Conservation (phyloP, 2,329 filamentous ascomycete genomes). For the Shiraia bambusicola region DNA sequence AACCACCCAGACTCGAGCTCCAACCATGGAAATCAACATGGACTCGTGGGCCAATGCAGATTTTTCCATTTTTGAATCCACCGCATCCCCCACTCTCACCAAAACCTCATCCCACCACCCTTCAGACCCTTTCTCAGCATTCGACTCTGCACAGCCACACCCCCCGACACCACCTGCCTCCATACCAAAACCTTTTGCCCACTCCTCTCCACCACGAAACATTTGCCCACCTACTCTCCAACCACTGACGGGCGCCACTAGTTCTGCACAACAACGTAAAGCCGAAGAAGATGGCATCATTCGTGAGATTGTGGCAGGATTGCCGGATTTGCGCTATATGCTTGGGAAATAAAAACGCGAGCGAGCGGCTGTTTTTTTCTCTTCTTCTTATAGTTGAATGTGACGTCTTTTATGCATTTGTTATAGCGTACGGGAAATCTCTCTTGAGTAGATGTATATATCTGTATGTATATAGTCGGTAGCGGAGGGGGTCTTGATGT, state of each 20-base stretch:
- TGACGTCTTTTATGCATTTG: no score
- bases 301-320: conserved; percentile 22
- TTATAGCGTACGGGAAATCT: no score
- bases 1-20: conserved; percentile 7
- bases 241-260: conserved; percentile 29
- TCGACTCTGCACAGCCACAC: conserved; percentile 20
- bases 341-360: conserved; percentile 9
- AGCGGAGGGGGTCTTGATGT: no score
- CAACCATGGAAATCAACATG: conserved; percentile 5
- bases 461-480: no score
- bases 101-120: conserved; percentile 8
- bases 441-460: no score
- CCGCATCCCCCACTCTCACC: conserved; percentile 5
- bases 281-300: conserved; percentile 34
- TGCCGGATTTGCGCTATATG: conserved; percentile 41
- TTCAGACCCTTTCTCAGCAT: conserved; percentile 29
- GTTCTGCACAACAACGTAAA: conserved; percentile 26
- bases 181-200: conserved; percentile 19
- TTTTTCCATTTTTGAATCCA: conserved; percentile 37
- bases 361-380: no score
- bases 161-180: conserved; percentile 8
- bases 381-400: no score
- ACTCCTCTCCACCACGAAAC: conserved; percentile 22
- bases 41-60: conserved; percentile 21
- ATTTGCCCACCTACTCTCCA: conserved; percentile 19